phyloP scores from a whole-genome alignment of 208 protist genomes.

The Trypanosoma conorhini region DNA sequence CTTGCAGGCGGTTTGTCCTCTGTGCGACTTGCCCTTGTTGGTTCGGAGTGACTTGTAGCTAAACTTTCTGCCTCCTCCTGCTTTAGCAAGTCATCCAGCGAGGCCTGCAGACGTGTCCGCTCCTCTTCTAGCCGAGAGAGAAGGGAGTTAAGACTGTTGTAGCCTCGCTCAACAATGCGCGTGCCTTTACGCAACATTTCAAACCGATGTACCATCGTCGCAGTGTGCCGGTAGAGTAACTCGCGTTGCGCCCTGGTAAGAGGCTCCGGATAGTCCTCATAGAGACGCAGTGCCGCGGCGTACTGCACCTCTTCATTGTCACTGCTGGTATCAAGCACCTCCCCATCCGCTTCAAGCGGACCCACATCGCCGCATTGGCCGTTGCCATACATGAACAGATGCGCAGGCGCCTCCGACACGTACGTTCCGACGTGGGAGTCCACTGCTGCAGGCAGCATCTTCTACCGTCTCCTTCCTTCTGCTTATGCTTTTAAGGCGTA shows the following conservation, averaged over 20 bases:
- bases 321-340: conserved; percentile 11
- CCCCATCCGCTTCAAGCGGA: not conserved
- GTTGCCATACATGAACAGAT: not conserved
- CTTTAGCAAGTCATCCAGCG: conserved; percentile 15
- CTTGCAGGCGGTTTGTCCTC: not conserved
- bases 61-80: not conserved
- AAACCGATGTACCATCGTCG: conserved; percentile 40
- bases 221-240: conserved; percentile 42
- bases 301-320: conserved; percentile 19
- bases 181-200: conserved; percentile 39
- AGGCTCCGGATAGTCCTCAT: conserved; percentile 68
- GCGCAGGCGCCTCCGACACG: not conserved
- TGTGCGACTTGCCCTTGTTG: not conserved
- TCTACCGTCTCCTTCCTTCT: not conserved
- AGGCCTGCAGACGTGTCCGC: conserved; percentile 26
- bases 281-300: conserved; percentile 28
- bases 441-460: not conserved
- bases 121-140: conserved; percentile 48
- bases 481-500: not conserved
- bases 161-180: conserved; percentile 41
- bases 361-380: not conserved
- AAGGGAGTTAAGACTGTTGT: conserved; percentile 45
- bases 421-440: not conserved
- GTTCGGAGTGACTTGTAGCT: not conserved
- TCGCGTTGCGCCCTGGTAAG: conserved; percentile 55